A percentile compares a stretch with the other conserved stretches of the same genome.
These are phyloP conservation scores for Aspergillus campestris DNA, from an alignment of 495 filamentous ascomycete species.

Conservation along the genomic window DNA sequence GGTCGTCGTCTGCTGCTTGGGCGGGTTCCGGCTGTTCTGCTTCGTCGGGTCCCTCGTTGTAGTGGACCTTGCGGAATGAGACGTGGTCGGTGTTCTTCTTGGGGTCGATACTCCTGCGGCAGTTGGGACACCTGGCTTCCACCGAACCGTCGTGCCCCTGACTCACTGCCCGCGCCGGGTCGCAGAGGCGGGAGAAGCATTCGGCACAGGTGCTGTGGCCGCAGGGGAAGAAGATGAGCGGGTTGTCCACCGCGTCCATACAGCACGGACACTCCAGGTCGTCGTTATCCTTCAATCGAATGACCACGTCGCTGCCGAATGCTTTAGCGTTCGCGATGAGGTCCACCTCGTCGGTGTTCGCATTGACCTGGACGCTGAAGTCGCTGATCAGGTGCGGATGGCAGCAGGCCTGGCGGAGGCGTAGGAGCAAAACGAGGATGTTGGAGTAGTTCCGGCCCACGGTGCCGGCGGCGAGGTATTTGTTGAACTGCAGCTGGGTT, in stretches of 20 bases:
- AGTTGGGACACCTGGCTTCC: slow-evolving; percentile 67
- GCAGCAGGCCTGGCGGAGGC: slow-evolving; percentile 78
- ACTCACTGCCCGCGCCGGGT: slow-evolving; percentile 45
- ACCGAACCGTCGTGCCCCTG: slow-evolving; percentile 48
- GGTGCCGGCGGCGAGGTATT: slow-evolving; percentile 61
- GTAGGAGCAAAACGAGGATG: slow-evolving; percentile 76
- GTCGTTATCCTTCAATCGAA: slow-evolving; percentile 55
- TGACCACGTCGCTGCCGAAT: slow-evolving; percentile 52
- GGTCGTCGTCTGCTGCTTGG: slow-evolving; percentile 25
- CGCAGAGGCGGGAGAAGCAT: slow-evolving; percentile 67
- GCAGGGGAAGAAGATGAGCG: slow-evolving; percentile 75
- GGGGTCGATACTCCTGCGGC: slow-evolving; percentile 53
- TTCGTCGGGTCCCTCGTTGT: slow-evolving; percentile 35
- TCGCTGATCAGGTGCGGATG: slow-evolving; percentile 87
- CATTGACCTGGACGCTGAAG: slow-evolving; percentile 47
- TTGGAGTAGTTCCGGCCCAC: slow-evolving; percentile 75
- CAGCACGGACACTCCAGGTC: slow-evolving; percentile 70
- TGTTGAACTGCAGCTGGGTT: slow-evolving; percentile 66
- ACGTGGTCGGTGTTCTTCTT: slow-evolving; percentile 63
- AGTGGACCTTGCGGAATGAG: slow-evolving; percentile 70
- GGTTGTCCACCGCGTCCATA: slow-evolving; percentile 64
- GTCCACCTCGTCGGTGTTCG: slow-evolving; percentile 49
- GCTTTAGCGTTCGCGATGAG: slow-evolving; percentile 59
- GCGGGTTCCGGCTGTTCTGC: slow-evolving; percentile 18
- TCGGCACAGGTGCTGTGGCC: slow-evolving; percentile 75